phyloP scores from a whole-genome alignment of 176 grass and related monocot genomes.

The Typha latifolia region DNA sequence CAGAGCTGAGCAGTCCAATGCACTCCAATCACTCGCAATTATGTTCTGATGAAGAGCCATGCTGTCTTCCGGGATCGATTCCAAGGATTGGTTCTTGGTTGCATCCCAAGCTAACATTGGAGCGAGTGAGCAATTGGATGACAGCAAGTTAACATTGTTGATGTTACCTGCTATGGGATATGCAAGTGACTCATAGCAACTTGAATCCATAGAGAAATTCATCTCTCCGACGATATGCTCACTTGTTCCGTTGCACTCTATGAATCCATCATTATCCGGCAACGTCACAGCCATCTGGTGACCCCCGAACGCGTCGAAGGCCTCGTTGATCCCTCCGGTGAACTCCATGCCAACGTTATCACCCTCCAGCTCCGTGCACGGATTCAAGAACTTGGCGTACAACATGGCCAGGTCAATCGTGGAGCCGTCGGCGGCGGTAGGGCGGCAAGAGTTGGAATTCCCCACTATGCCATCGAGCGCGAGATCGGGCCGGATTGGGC shows the following conservation, averaged over 20 bases:
- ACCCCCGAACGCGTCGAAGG: slow-evolving; percentile 35
- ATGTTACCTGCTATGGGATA: slow-evolving; percentile 18
- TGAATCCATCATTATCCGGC: slow-evolving; percentile 23
- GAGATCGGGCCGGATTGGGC: slow-evolving; percentile 54
- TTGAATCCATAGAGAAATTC: slow-evolving; percentile 42
- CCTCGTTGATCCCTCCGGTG: slow-evolving; percentile 20
- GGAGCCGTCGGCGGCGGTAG: slow-evolving; percentile 24
- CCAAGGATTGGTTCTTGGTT: slow-evolving; percentile 29
- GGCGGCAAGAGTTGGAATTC: slow-evolving; percentile 6
- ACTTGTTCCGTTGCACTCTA: background rate
- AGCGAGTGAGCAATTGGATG: slow-evolving; percentile 37
- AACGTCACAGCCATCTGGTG: slow-evolving; percentile 14
- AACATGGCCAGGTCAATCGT: slow-evolving; percentile 60
- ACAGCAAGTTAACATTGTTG: slow-evolving; percentile 18
- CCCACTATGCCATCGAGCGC: slow-evolving; percentile 57
- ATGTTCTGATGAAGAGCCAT: slow-evolving; percentile 26
- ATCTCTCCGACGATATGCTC: slow-evolving; percentile 22
- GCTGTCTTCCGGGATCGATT: slow-evolving; percentile 32
- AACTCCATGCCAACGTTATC: slow-evolving; percentile 12
- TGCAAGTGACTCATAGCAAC: slow-evolving; percentile 39
- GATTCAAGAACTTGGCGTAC: slow-evolving; percentile 53
- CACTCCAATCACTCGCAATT: slow-evolving; percentile 34
- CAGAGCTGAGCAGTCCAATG: slow-evolving; percentile 38
- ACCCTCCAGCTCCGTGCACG: background rate
- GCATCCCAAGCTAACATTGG: slow-evolving; percentile 38